A percentile compares a stretch with the other conserved stretches of the same genome.
Evolutionary conservation across 2,329 filamentous ascomycete genomes (phyloP).

Genomic region (Colletotrichum plurivorum): DNA sequence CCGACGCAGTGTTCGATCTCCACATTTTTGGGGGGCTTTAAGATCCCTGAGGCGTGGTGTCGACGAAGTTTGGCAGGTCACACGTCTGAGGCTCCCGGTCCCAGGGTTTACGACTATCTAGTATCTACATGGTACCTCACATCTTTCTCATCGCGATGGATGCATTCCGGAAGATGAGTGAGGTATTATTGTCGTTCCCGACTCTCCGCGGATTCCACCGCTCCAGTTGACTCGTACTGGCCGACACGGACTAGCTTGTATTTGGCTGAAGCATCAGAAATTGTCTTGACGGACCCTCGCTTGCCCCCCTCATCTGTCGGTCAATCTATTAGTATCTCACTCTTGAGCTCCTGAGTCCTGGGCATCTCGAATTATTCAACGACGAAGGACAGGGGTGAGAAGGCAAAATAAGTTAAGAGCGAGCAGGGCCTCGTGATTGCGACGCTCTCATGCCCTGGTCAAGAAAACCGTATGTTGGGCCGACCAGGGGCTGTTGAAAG

Average conservation of each 20-base stretch:
- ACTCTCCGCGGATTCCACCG: background rate
- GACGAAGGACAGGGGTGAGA: constrained; percentile 12
- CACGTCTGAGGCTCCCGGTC: constrained; percentile 6
- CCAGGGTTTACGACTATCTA: background rate
- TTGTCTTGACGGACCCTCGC: background rate
- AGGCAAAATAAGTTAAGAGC: background rate
- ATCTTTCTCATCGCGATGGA: constrained; percentile 12
- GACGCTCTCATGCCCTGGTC: background rate
- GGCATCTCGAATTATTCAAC: background rate
- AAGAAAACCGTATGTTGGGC: constrained; percentile 3
- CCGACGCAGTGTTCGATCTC: background rate
- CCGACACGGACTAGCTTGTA: constrained; percentile 6
- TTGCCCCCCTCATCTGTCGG: background rate
- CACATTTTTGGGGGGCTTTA: constrained; percentile 6
- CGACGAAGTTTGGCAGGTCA: constrained; percentile 16
- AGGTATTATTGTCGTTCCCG: constrained; percentile 21
- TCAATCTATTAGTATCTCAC: background rate
- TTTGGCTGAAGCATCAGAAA: constrained; percentile 9
- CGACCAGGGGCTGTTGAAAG: background rate
- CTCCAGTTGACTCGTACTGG: background rate
- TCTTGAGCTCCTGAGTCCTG: background rate
- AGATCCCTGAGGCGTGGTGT: constrained; percentile 1
- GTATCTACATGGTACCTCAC: background rate
- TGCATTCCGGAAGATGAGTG: constrained; percentile 26
- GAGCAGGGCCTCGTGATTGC: constrained; percentile 9